Percentiles rank a stretch among this genome's conserved stretches.
phyloP scores from a whole-genome alignment of 176 grass and related monocot species.

The Zea luxurians region DNA sequence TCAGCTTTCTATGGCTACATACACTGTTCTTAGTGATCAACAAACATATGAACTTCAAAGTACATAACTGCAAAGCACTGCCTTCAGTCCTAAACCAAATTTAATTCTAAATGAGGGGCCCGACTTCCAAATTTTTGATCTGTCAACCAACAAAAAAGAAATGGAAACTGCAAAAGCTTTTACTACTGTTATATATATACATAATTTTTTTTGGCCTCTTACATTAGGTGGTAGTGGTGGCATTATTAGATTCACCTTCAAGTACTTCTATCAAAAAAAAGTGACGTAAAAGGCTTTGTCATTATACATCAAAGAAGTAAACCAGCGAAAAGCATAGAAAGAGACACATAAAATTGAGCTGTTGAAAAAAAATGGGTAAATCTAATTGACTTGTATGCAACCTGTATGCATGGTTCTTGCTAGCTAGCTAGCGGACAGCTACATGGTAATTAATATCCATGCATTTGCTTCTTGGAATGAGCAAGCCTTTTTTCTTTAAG shows the following conservation, averaged over 20 bases:
- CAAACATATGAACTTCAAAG: not conserved
- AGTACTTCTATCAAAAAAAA: not conserved
- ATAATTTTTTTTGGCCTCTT: not conserved
- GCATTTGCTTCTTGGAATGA: slow-evolving; percentile 30
- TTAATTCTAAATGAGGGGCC: not conserved
- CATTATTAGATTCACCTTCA: not conserved
- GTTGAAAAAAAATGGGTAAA: not conserved
- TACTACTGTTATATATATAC: not conserved
- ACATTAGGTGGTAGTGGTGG: not conserved
- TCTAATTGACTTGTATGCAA: not conserved
- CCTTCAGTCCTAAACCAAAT: not conserved
- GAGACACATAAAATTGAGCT: not conserved
- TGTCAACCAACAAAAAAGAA: not conserved
- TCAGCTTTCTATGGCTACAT: not conserved
- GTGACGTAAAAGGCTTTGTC: not conserved
- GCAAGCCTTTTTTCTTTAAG: not conserved
- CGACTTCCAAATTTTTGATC: slow-evolving; percentile 11
- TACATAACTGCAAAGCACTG: not conserved
- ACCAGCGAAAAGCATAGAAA: not conserved
- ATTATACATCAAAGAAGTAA: not conserved
- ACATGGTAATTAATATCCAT: not conserved
- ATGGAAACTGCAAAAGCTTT: not conserved
- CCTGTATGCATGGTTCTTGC: not conserved
- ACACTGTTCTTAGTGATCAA: not conserved
- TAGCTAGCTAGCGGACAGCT: not conserved